Evolutionary conservation across 495 filamentous ascomycete species (phyloP), one percentile per base, ranked within the genome.

Genomic region (Xanthoparmelia taractica): DNA sequence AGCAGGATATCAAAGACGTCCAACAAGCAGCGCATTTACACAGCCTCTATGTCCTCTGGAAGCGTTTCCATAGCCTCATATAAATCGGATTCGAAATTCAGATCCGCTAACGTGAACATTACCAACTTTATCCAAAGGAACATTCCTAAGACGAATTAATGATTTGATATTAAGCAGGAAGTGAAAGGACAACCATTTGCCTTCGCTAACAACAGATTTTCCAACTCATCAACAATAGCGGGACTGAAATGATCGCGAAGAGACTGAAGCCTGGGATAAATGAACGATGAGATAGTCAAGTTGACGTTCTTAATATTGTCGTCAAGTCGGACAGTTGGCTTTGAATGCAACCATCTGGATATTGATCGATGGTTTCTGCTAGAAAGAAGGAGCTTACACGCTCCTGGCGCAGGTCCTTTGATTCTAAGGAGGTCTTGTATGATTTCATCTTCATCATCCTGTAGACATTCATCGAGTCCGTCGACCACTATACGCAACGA

Each of bases 401-500:
- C 33, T 17, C 64, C 59, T 31, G 17, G 15, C 7, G 18, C 12
- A 18, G 60, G 36, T 5, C 58, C 60, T 23, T 37, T 43, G 12
- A 66, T 43, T 36, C n/a, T 59, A 2, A 59, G 40, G 4, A 71
- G n/a, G 18, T 69, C 67, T 12, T 57, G 20, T 33, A 71, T 25
- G 5, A 69, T 41, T 20, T 61, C 41, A n/a, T 41, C 63, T 37
- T 67, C 63, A 18, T 60, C 67, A 20, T 25, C 50, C 23, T 66
- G 41, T 11, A 52, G 56, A 34, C 57, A 67, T 59, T 71, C 69
- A 36, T 71, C 69, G 17, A 69, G 41, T 3, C 69, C 67, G 50
- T 71, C 69, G 13, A 71, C 63, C 1, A 69, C 38, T 23, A 71
- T 50, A 6, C 67, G 65, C 4, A 68, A 47, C 10, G 66, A 61